Conservation (phyloP, 2,329 filamentous ascomycete species). For the Ophiosphaerella korrae region DNA sequence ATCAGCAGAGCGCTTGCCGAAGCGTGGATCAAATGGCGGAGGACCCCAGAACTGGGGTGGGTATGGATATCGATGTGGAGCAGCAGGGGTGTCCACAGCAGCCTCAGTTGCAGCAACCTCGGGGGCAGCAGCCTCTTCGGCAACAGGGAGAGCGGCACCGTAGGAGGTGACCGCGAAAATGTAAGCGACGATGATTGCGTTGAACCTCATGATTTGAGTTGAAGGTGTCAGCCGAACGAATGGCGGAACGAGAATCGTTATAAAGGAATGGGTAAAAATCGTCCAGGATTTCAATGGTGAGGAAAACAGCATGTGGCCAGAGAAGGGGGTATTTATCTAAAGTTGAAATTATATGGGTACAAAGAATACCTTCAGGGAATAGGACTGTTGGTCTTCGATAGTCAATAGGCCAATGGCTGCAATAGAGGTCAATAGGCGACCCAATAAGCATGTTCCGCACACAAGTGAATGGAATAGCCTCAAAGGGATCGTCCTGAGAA, state of each 20-base stretch:
- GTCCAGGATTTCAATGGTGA: conserved; percentile 9
- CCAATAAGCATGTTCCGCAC: conserved; percentile 11
- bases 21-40: conserved; percentile 24
- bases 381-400: not conserved
- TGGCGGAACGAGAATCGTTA: conserved; percentile 10
- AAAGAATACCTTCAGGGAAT: not conserved
- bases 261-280: conserved; percentile 8
- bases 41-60: conserved; percentile 13
- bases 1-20: conserved; percentile 34
- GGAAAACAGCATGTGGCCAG: conserved; percentile 8
- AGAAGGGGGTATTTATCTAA: conserved; percentile 13
- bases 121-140: conserved; percentile 34
- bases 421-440: conserved; percentile 21
- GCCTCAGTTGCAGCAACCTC: conserved; percentile 7
- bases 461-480: conserved; percentile 16
- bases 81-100: conserved; percentile 1
- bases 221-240: conserved; percentile 18
- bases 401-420: conserved; percentile 17
- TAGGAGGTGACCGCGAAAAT: conserved; percentile 50
- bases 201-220: conserved; percentile 55
- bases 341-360: not conserved
- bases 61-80: too few species aligned
- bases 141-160: conserved; percentile 48
- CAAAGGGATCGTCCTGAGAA: conserved; percentile 17
- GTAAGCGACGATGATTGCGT: conserved; percentile 48